A percentile compares a stretch with the other conserved stretches of the same genome.
phyloP scores from a whole-genome alignment of 2,329 filamentous ascomycete genomes.

The Penicillium sp. region DNA sequence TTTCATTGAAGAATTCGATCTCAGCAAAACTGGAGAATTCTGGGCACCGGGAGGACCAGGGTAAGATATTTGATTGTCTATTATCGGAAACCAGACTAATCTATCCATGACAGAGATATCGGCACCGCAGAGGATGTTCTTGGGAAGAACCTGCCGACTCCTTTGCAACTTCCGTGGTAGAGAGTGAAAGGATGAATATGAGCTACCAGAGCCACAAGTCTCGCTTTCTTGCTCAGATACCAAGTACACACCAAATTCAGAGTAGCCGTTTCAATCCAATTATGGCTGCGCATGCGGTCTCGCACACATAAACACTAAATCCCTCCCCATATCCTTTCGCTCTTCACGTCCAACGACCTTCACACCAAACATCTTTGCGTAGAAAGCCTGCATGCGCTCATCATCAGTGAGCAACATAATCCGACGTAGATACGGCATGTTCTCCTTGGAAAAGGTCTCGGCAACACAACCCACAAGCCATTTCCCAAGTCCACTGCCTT shows the following conservation, averaged over 20 bases:
- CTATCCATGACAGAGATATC: conserved; percentile 56
- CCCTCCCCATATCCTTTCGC: conserved; percentile 16
- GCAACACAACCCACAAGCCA: conserved; percentile 65
- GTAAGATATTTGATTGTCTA: conserved; percentile 45
- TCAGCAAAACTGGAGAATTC: conserved; percentile 66
- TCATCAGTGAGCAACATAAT: conserved; percentile 49
- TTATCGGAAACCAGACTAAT: conserved; percentile 4
- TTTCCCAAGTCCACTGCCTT: conserved; percentile 61
- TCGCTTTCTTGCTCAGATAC: background rate
- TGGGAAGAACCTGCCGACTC: conserved; percentile 61
- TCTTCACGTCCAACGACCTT: conserved; percentile 23
- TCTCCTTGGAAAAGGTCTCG: conserved; percentile 50
- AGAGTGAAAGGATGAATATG: background rate
- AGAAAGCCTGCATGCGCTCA: conserved; percentile 21
- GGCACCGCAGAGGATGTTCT: conserved; percentile 65
- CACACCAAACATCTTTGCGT: conserved; percentile 25
- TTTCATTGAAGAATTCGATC: conserved; percentile 63
- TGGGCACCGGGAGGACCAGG: conserved; percentile 70
- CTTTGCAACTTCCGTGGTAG: conserved; percentile 67
- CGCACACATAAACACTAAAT: conserved; percentile 23
- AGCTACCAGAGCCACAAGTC: background rate
- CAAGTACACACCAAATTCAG: background rate
- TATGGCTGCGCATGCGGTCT: conserved; percentile 10
- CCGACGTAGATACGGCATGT: conserved; percentile 61
- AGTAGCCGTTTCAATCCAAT: background rate